Base-by-base conservation (phyloP, 257 asterid species). In the Buddleja alternifolia region DNA sequence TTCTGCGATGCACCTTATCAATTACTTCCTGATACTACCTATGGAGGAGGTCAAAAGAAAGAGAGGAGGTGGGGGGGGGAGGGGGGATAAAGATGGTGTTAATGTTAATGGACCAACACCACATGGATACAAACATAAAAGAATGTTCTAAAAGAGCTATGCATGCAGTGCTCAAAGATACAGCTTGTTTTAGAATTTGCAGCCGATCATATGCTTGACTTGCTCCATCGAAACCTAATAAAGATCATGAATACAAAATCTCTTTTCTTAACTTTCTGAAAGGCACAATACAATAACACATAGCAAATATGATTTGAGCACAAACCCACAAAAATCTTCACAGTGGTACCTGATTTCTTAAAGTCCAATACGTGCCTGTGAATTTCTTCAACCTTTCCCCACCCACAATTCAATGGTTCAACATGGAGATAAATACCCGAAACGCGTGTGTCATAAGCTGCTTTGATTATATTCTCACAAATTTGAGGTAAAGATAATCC, bases 321-420 rank as follows among this genome's bases (percentile, higher is more conserved):
- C 14, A 46, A 67, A 9, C 7, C 32, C 67, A 52, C 40, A 52
- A 59, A 29, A 46, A 15, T 7, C 11, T 46, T 19, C 21, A 62
- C 10, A 61, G 14, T 6, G 0, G 11, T 68, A 88, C 99, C 99
- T 85, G 99, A 93, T 86, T 93, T 93, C 78, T 77, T 90, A 69
- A 87, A 93, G 79, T 88, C 93, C 75, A 85, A 60, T n/a, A 93
- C 51, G 66, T 93, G 97, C 84, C 99, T 88, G 69, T 87, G 84
- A 69, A 93, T 90, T 79, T 93, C 99, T 84, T 93, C 99, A 70
- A 84, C 94, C 78, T 90, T 93, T 11, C 96, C 99, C 99, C 99
- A 93, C 37, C 99, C 99, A 68, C 96, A 88, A 69, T 23, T 80
- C 85, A 93, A 79, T 4, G 87, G 88, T 75, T 90, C 99, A 73